These are phyloP conservation scores for Aspergillus hiratsukae DNA, from an alignment of 2,329 filamentous ascomycete genomes.

Conservation along the genomic window DNA sequence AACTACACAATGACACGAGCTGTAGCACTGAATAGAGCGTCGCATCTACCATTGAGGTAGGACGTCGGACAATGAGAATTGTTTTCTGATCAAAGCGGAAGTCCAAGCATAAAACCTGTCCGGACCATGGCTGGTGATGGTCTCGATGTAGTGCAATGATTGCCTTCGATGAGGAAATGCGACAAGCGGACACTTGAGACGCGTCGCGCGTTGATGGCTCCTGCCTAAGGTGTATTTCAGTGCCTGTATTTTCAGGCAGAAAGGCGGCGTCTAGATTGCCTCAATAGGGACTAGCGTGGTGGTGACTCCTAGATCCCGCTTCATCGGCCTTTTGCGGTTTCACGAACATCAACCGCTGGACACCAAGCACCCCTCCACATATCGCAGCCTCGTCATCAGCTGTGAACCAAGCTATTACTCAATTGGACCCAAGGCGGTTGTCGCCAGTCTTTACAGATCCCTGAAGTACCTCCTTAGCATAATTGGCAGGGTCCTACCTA, in stretches of 20 bases:
- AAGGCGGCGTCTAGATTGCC: constrained; percentile 24
- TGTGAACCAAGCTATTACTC: constrained; percentile 9
- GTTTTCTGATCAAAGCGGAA: not conserved
- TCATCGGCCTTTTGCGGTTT: constrained; percentile 37
- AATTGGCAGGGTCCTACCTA: constrained; percentile 16
- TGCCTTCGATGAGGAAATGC: constrained; percentile 10
- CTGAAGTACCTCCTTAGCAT: constrained; percentile 4
- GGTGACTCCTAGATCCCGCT: constrained; percentile 23
- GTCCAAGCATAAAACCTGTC: not conserved
- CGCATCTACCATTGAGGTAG: not conserved
- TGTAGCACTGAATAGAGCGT: not conserved
- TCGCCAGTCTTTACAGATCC: constrained; percentile 4
- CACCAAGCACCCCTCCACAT: constrained; percentile 27
- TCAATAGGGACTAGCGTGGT: constrained; percentile 26
- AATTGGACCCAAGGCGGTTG: not conserved
- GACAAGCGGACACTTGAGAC: constrained; percentile 17
- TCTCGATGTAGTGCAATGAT: constrained; percentile 4
- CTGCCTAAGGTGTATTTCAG: constrained; percentile 20
- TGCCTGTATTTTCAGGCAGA: constrained; percentile 20
- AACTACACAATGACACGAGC: not conserved
- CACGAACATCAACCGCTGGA: constrained; percentile 30
- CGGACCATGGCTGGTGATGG: not conserved
- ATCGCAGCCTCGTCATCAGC: constrained; percentile 19
- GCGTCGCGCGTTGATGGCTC: constrained; percentile 27
- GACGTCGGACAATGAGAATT: not conserved